These are phyloP conservation scores for Lasiodiplodia theobromae DNA, from an alignment of 2,329 filamentous ascomycete species.

Conservation along the genomic window DNA sequence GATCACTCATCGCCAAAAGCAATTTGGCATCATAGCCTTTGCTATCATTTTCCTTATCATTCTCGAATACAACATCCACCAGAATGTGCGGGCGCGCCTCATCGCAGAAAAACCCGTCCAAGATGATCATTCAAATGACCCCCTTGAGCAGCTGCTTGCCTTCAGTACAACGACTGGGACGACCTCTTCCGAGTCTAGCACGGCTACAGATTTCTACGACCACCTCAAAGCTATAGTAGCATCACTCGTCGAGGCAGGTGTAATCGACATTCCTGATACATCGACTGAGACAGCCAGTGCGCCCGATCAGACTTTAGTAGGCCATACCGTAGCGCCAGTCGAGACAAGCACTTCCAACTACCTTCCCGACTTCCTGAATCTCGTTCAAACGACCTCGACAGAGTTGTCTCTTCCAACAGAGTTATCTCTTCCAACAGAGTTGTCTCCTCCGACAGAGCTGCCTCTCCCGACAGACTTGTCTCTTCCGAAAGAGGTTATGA, in stretches of 20 bases:
- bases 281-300: not conserved
- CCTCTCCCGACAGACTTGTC: not conserved
- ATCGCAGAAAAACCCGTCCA: not conserved
- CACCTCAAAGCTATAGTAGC: not conserved
- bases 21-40: conserved; percentile 8
- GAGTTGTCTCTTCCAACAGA: not conserved
- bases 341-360: not conserved
- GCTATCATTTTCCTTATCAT: conserved; percentile 5
- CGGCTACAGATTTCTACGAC: not conserved
- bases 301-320: not conserved
- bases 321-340: not conserved
- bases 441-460: no score
- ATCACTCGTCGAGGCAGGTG: not conserved
- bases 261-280: not conserved
- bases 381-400: not conserved
- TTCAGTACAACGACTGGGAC: not conserved
- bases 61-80: not conserved
- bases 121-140: not conserved
- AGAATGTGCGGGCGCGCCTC: conserved; percentile 9
- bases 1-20: conserved; percentile 15
- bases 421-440: not conserved
- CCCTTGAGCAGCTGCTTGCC: not conserved
- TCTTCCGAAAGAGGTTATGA: not conserved
- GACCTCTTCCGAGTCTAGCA: not conserved
- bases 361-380: not conserved